Conservation (phyloP, 805 yeast species). For the Clavispora asparagi region DNA sequence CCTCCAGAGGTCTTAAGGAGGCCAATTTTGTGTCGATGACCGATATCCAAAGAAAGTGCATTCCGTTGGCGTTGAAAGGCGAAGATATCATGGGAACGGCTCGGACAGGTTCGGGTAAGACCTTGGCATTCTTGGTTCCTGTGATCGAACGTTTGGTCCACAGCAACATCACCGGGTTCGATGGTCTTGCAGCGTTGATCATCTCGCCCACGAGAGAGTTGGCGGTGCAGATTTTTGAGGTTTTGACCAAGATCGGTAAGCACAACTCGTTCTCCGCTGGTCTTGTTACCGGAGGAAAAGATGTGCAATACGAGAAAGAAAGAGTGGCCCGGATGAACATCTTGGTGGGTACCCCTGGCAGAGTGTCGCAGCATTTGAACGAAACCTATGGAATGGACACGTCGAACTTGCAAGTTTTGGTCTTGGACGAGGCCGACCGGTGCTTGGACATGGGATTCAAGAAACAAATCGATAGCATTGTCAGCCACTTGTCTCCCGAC, state of each 20-base stretch:
- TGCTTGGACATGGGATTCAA: constrained; percentile 92
- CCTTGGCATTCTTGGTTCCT: constrained; percentile 82
- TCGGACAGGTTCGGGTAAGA: constrained; percentile 86
- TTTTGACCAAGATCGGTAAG: constrained; percentile 74
- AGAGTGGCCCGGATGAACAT: constrained; percentile 76
- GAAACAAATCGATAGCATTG: constrained; percentile 73
- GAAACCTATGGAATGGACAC: constrained; percentile 79
- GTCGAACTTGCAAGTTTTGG: constrained; percentile 69
- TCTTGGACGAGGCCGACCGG: constrained; percentile 89
- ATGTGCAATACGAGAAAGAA: constrained; percentile 73
- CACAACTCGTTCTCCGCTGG: constrained; percentile 79
- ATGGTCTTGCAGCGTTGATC: constrained; percentile 84
- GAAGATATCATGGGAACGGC: constrained; percentile 84
- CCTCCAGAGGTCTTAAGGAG: constrained; percentile 68
- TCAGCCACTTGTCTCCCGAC: constrained; percentile 69
- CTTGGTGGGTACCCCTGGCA: constrained; percentile 87
- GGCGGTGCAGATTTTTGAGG: constrained; percentile 89
- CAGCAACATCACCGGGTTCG: constrained; percentile 72
- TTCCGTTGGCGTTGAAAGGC: constrained; percentile 72
- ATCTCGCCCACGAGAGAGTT: constrained; percentile 91
- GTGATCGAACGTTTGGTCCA: constrained; percentile 64
- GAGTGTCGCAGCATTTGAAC: constrained; percentile 85
- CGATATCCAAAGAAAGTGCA: constrained; percentile 77
- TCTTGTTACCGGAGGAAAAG: constrained; percentile 90
- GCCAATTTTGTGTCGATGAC: constrained; percentile 79